A percentile compares a stretch with the other conserved stretches of the same genome.
phyloP scores from a whole-genome alignment of 2,329 filamentous ascomycete species.

The Claviceps sp. region DNA sequence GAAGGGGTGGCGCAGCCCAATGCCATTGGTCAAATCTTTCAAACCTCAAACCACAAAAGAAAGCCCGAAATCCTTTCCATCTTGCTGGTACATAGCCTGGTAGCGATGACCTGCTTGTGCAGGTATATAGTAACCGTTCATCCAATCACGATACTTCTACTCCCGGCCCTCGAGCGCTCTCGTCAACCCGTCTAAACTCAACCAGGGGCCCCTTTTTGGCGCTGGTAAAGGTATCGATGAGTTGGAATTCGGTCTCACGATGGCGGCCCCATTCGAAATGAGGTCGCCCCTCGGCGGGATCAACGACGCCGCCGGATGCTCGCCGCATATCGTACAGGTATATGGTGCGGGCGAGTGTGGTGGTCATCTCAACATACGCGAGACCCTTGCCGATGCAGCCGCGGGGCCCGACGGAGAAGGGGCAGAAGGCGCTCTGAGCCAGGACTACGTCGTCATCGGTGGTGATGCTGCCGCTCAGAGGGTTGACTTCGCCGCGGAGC shows the following conservation, averaged over 20 bases:
- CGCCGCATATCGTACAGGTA: conserved; percentile 47
- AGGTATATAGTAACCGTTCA: too few relatives aligned
- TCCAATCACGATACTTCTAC: too few relatives aligned
- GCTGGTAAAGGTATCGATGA: conserved; percentile 61
- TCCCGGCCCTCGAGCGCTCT: neutral
- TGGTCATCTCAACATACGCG: conserved; percentile 53
- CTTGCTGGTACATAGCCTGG: too few relatives aligned
- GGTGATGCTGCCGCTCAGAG: conserved; percentile 21
- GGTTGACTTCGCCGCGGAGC: conserved; percentile 36
- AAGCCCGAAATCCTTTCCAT: too few relatives aligned
- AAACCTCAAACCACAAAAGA: too few relatives aligned
- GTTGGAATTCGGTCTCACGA: conserved; percentile 48
- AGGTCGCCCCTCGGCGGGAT: conserved; percentile 37
- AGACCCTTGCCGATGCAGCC: conserved; percentile 61
- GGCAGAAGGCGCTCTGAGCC: conserved; percentile 58
- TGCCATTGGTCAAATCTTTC: too few relatives aligned
- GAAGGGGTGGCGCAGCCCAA: too few relatives aligned
- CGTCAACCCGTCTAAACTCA: conserved; percentile 35
- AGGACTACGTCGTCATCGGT: conserved; percentile 36
- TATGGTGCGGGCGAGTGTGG: conserved; percentile 46
- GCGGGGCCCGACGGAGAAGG: conserved; percentile 56
- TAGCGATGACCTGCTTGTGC: too few relatives aligned
- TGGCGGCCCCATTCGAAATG: conserved; percentile 41
- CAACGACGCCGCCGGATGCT: conserved; percentile 33
- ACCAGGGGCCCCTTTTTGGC: conserved; percentile 58